Evolutionary conservation across 352 stramenopile species (phyloP), one percentile per base, ranked within the genome.

Genomic region (Ophiocytium majus): DNA sequence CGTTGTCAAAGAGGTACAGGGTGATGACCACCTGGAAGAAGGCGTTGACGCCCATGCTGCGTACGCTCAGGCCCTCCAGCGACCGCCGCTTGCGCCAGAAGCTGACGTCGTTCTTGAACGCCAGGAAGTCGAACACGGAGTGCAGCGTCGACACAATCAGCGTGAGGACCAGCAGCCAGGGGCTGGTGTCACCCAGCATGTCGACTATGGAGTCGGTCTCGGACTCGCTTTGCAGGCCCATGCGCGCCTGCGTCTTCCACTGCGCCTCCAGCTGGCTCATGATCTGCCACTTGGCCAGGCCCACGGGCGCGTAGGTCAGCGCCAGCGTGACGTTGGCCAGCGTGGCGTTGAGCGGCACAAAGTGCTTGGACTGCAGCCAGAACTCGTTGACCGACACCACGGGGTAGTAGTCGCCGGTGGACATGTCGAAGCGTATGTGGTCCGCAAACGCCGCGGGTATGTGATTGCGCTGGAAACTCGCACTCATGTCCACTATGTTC

Each of bases 71-170:
- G 0, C 96, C 96, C 36, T 94, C 95, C 74, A 98, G 93, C 63
- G 91, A 96, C 83, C 79, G 78, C 35, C 14, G 28, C 80, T 98
- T 97, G 34, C 85, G 94, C 95, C 96, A 99, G 89, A 99, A 99
- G 79, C 90, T 96, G 88, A 99, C 96, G 90, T 99, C 96, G 89
- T 98, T 98, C 89, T 98, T 98, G 91, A 99, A 99, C 33, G 96
- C 96, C 63, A 99, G 86, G 37, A 98, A 96, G 88, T 99, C 96
- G 90, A 99, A 98, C 0, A 99, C 90, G 79, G 94, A 97, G 91
- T 99, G 96, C 63, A 99, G 86, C n/a, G 98, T 86, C 31, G 94
- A 98, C 33, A 99, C 96, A 43, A 94, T 81, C 31, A 97, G 91
- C 0, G 96, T 99, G 19, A 99, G 83, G 5, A 86, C 95, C 0